A percentile compares a stretch with the other conserved stretches of the same genome.
Conservation (phyloP, 148 eudicot species). For the Gaultheria prostrata region DNA sequence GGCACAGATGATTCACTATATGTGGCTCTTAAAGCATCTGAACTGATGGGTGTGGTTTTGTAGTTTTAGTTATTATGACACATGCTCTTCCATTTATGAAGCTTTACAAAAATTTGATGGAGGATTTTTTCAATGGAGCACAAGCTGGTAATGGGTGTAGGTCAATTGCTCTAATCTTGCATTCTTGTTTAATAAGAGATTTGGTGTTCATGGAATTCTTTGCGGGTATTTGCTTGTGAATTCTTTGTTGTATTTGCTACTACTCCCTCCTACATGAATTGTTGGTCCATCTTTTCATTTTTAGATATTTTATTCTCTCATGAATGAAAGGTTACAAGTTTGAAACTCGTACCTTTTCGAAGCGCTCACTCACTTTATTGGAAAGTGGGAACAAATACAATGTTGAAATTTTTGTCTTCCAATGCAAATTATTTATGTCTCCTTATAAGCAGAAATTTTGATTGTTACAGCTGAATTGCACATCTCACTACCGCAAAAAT, state of each 20-base stretch:
- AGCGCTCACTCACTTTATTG: neutral
- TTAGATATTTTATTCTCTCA: neutral
- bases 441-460: neutral
- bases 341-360: neutral
- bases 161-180: neutral
- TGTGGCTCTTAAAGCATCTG: conserved; percentile 66
- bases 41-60: conserved; percentile 79
- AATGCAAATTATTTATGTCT: neutral
- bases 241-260: neutral
- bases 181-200: neutral
- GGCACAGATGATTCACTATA: conserved; percentile 73
- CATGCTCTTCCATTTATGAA: neutral
- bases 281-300: neutral
- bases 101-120: neutral
- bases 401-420: neutral
- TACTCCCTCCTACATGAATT: neutral
- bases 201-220: neutral
- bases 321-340: neutral
- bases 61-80: conserved; percentile 24
- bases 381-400: neutral
- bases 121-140: neutral
- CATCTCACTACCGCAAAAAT: no score
- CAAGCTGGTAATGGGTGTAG: neutral
- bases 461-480: neutral
- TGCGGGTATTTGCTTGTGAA: neutral